Percentiles rank a stretch among this genome's conserved stretches.
These are phyloP conservation scores for Papiliotrema flavescens DNA, from an alignment of 1,284 basidiomycete species.

Conservation along the genomic window DNA sequence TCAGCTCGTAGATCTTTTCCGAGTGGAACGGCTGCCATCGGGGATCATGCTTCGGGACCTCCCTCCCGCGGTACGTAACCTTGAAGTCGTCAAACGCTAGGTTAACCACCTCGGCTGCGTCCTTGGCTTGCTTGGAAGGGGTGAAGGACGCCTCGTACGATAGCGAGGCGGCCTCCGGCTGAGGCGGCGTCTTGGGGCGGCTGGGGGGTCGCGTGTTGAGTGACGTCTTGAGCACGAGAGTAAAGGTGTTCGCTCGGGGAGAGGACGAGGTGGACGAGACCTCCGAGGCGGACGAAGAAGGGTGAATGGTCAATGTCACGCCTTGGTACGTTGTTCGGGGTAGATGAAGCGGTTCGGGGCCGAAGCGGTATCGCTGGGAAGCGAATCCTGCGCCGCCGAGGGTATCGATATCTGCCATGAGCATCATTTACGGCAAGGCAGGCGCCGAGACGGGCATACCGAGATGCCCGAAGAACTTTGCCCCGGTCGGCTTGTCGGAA, in stretches of 20 bases:
- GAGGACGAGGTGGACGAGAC: not conserved
- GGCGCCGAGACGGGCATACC: conserved; percentile 9
- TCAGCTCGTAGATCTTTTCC: conserved; percentile 35
- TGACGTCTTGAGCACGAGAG: conserved; percentile 50
- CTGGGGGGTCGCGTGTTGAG: conserved; percentile 32
- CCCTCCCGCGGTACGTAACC: conserved; percentile 50
- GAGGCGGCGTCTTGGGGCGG: conserved; percentile 35
- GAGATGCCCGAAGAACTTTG: conserved; percentile 35
- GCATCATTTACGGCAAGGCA: not conserved
- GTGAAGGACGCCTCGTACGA: conserved; percentile 51
- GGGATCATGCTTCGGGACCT: conserved; percentile 32
- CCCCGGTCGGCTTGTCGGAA: conserved; percentile 1
- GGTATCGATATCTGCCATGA: conserved; percentile 48
- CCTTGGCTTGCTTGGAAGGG: conserved; percentile 7
- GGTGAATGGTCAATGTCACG: conserved; percentile 22
- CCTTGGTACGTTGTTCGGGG: conserved; percentile 26
- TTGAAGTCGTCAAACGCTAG: conserved; percentile 49
- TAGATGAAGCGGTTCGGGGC: conserved; percentile 27
- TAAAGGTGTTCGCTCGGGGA: conserved; percentile 27
- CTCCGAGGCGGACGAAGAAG: conserved; percentile 14
- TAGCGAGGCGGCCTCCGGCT: conserved; percentile 36
- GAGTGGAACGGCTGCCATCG: conserved; percentile 37
- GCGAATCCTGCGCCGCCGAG: conserved; percentile 56
- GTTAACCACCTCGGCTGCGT: conserved; percentile 8
- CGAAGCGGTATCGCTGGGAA: conserved; percentile 49